Evolutionary conservation across 495 filamentous ascomycete species (phyloP), one percentile per base, ranked within the genome.

Genomic region (Aspergillus taichungensis): DNA sequence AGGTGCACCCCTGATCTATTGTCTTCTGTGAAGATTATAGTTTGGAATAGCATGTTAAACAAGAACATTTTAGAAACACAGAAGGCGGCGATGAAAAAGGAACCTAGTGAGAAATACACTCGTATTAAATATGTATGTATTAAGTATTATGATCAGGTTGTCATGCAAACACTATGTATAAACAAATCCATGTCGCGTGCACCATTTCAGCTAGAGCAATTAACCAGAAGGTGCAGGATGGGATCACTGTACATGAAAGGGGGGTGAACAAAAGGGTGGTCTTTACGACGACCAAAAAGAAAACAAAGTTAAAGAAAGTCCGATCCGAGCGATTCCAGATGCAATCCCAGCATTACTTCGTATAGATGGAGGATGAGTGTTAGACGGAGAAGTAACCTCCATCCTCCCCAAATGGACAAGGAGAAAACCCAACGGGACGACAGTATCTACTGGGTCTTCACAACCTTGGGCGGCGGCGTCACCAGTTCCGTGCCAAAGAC

Each of bases 401-500:
- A 24, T 24, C 18, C 18, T 24, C 18, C 18, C 18, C 18, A 24
- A 24, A 4, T 24, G 18, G 18, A 4, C 18, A 24, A 24, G 18
- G 18, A 24, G 18, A 24, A 24, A 24, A 24, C 1, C 18, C 18
- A 4, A 24, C 18, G 18, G 18, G 18, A 24, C 18, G 18, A 24
- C 18, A 24, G 18, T 10, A 38, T 55, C 61, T 70, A 87, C 51
- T 78, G 69, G 28, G 73, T 65, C 73, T 86, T 87, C 24, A 63
- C 58, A 30, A 60, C 68, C 41, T 74, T 71, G 1, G 69, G 57
- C n/a, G 60, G 13, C 6, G 66, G 56, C 35, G 63, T 48, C 47
- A 68, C 58, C 28, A 98, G 67, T 68, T 92, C 84, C 12, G 94
- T 99, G 39, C 87, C 85, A 57, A 99, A 99, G 1, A 97, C 67